Conservation (phyloP, 352 stramenopile species). For the Phytophthora colocasiae region DNA sequence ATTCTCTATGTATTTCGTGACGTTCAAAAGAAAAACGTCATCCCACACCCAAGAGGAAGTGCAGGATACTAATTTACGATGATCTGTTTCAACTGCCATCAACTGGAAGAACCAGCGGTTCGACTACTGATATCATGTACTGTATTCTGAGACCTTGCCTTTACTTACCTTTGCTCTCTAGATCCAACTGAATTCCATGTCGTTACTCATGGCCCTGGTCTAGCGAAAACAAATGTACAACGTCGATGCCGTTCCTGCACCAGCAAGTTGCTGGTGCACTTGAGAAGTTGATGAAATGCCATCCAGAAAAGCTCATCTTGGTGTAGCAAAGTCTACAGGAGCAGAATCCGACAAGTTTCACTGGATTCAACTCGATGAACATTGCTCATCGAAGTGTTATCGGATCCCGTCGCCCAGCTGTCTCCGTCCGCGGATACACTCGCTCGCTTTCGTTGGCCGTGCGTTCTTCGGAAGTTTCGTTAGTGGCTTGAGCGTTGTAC, state of each 20-base stretch:
- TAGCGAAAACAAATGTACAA: neutral
- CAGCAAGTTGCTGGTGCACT: neutral
- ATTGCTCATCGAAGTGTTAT: slow-evolving; percentile 4
- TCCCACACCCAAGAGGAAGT: slow-evolving; percentile 23
- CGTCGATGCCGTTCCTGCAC: no score
- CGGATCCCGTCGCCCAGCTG: slow-evolving; percentile 5
- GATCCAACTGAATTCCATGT: slow-evolving; percentile 1
- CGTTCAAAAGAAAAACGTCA: slow-evolving; percentile 38
- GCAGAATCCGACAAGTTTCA: neutral
- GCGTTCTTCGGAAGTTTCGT: no score
- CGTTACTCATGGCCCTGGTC: slow-evolving; percentile 4
- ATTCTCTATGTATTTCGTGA: slow-evolving; percentile 39
- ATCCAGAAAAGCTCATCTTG: slow-evolving; percentile 7
- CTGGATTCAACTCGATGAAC: slow-evolving; percentile 1
- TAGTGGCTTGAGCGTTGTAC: no score
- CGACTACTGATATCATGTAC: neutral
- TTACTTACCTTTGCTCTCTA: slow-evolving; percentile 10
- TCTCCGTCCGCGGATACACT: no score
- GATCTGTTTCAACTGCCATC: neutral
- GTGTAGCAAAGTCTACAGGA: neutral
- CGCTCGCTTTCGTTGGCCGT: no score
- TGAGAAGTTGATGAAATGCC: slow-evolving; percentile 7
- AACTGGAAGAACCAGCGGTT: neutral
- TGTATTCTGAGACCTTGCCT: slow-evolving; percentile 10
- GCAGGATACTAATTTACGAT: slow-evolving; percentile 17